Evolutionary conservation across 2,329 filamentous ascomycete species (phyloP), one percentile per base, ranked within the genome.

Genomic region (Pleomassaria siparia): DNA sequence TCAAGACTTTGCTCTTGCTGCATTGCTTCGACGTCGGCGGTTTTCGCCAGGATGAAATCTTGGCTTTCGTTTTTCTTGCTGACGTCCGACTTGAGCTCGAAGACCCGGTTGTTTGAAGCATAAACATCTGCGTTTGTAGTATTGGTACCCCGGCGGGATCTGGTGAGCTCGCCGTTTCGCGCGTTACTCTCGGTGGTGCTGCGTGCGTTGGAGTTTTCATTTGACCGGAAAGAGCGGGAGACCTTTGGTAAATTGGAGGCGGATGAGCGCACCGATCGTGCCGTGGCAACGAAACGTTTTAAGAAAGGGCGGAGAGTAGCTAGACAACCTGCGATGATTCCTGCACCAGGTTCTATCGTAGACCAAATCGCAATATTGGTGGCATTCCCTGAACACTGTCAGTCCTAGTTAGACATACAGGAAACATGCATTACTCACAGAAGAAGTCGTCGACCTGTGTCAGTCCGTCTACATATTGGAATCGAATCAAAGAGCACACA

Each of bases 261-360:
- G 51, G 61, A 43, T 62, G 48, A 55, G 12, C 35, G 49, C 13
- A 61, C 35, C 10, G 46, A 49, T 16, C 44, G 49, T 18, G 48
- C 47, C 20, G 18, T 47, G 10, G 7, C 21, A 28, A 51, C 30
- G 24, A 42, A 51, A 5, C 18, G 21, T 33, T 60, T 69, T 43
- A 80, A 66, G 0, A 80, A 64, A 1, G 78, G 78, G 1, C 76
- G 75, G 1, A 80, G 71, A 1, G 76, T 79, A 5, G 78, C 77
- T 7, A 80, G 68, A 54, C 76, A 78, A 22, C 74, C 77, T 15
- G 78, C 78, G 6, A 73, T 70, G 40, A 77, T 77, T 13, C 74
- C 63, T 9, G 61, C 54, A 11, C 67, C 66, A 12, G 60, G 62
- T 49, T 71, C 68, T 46, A 70, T 62, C 0, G 63, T 63, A 8